These are phyloP conservation scores for Fusarium begoniae DNA, from an alignment of 2,329 filamentous ascomycete species.

Conservation along the genomic window DNA sequence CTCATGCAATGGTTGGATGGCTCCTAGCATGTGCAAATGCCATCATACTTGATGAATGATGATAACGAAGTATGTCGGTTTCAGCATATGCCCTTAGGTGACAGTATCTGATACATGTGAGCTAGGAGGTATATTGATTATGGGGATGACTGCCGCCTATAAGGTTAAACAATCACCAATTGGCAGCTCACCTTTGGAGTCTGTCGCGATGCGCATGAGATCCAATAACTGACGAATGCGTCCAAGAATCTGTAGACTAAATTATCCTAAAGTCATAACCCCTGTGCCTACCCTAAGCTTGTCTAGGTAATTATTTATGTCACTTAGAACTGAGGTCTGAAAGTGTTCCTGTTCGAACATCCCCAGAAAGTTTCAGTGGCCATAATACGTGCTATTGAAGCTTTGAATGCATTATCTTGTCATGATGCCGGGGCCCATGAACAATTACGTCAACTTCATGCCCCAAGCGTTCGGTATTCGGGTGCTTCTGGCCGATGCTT, in stretches of 20 bases:
- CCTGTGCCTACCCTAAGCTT: background rate
- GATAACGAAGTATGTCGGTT: background rate
- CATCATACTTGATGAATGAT: slow-evolving; percentile 10
- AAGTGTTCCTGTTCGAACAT: background rate
- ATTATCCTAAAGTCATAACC: background rate
- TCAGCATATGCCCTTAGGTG: too few species aligned
- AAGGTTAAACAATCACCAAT: background rate
- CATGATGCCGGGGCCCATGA: background rate
- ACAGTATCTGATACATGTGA: background rate
- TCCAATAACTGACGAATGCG: background rate
- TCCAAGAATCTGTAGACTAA: background rate
- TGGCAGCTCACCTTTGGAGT: too few species aligned
- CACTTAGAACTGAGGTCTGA: background rate
- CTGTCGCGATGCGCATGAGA: background rate
- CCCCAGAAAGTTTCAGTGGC: background rate
- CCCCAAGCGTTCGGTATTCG: slow-evolving; percentile 34
- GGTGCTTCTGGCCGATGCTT: slow-evolving; percentile 28
- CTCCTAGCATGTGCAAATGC: slow-evolving; percentile 28
- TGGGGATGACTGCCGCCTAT: too few species aligned
- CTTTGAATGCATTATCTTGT: background rate
- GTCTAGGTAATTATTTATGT: background rate
- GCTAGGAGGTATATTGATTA: background rate
- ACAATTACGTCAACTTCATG: slow-evolving; percentile 35
- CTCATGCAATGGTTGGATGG: background rate
- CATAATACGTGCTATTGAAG: background rate